Evolutionary conservation across 495 filamentous ascomycete genomes (phyloP).

Genomic region (Hypomontagnella submonticulosa): DNA sequence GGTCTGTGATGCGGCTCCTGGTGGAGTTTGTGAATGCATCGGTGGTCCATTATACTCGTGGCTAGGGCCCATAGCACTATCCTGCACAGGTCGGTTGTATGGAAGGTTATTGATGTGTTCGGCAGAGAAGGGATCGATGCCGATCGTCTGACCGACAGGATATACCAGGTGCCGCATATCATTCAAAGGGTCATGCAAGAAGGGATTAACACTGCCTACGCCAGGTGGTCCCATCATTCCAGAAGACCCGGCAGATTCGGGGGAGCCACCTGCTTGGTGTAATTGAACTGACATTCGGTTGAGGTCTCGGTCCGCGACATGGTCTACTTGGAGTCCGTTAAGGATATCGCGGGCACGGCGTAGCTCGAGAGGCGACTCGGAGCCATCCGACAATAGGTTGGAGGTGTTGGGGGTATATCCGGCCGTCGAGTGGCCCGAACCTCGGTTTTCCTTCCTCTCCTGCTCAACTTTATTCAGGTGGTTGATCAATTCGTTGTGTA

Average conservation of each 20-base stretch:
- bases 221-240: conserved; percentile 57
- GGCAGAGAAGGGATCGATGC: conserved; percentile 93
- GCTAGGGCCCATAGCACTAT: conserved; percentile 39
- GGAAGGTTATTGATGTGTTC: conserved; percentile 95
- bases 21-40: conserved; percentile 46
- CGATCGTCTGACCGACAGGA: conserved; percentile 86
- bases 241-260: conserved; percentile 57
- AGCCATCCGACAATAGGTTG: conserved; percentile 55
- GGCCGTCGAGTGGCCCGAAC: conserved; percentile 55
- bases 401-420: conserved; percentile 48
- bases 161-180: conserved; percentile 89
- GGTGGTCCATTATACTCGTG: conserved; percentile 42
- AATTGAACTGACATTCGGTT: conserved; percentile 80
- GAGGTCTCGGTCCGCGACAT: conserved; percentile 79
- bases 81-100: conserved; percentile 68
- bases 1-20: conserved; percentile 41
- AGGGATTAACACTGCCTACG: conserved; percentile 47
- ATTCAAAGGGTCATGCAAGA: conserved; percentile 60
- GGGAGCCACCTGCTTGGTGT: conserved; percentile 66
- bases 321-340: conserved; percentile 80
- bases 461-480: conserved; percentile 61
- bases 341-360: conserved; percentile 92
- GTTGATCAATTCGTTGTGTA: conserved; percentile 61
- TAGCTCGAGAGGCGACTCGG: conserved; percentile 79
- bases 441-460: conserved; percentile 55